Base-by-base conservation (phyloP, 2,329 filamentous ascomycete species). In the Uncinocarpus reesii region DNA sequence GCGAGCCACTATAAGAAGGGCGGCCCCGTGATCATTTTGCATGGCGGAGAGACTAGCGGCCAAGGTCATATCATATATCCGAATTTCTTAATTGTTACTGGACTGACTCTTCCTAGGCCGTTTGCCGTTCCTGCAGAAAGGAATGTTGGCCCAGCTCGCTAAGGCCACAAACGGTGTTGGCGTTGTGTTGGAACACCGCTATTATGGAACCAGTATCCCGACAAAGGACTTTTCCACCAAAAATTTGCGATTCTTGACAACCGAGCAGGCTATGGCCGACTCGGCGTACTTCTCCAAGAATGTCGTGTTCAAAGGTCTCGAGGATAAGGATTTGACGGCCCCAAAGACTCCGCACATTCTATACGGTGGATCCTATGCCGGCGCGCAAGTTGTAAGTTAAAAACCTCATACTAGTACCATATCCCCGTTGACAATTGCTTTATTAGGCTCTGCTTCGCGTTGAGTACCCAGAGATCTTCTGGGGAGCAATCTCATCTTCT, bases 291-390 rank as follows among this genome's bases (percentile, higher is more conserved):
- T 94, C 65, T 84, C 86, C 0, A 66, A 78, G 52, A 76, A 92
- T 55, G 73, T 88, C 34, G 70, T 78, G 43, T 88, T 89, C 52
- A 71, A 78, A 0, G 85, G 85, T 0, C 65, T 88, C 4, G 80
- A 85, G 59, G 65, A 84, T 52, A 59, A 75, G 20, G 75, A 87
- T 53, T 66, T 92, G 31, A 86, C 78, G 0, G 77, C 84, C 0
- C 68, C 76, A 0, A 72, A 70, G 2, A 80, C 79, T 0, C 78
- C 86, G 0, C 92, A 82, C 67, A 81, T 94, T 50, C 79, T 79
- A 0, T 94, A 93, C 52, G 87, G 87, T 1, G 86, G 86, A 1
- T 88, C 83, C 0, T 94, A 94, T 59, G 84, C 86, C 0, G 87
- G 87, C 2, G 82, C 81, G 0, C 84, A 89, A 55, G 84, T 80